These are phyloP conservation scores for Moniliella sp. DNA, from an alignment of 1,284 basidiomycete genomes.

Conservation along the genomic window DNA sequence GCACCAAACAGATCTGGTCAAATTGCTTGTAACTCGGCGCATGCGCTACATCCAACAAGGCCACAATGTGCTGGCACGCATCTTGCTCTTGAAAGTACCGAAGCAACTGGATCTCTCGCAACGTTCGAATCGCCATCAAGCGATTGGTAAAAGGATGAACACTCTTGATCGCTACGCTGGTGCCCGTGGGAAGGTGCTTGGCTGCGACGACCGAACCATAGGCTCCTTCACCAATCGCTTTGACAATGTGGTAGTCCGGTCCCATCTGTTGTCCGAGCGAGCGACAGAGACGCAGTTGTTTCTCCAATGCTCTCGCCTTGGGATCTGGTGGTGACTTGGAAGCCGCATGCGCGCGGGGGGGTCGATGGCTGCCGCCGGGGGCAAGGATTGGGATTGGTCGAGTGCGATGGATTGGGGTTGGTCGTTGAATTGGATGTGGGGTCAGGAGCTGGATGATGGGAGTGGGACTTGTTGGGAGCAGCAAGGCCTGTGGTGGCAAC, in stretches of 20 bases:
- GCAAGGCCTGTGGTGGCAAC: too few relatives aligned
- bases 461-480: too few relatives aligned
- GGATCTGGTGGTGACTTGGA: too few relatives aligned
- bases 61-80: slow-evolving; percentile 10
- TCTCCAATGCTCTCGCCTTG: too few relatives aligned
- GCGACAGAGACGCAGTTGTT: too few relatives aligned
- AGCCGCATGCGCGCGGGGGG: too few relatives aligned
- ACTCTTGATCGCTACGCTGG: slow-evolving; percentile 37
- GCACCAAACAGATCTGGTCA: slow-evolving; percentile 31
- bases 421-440: too few relatives aligned
- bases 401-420: too few relatives aligned
- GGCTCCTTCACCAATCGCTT: slow-evolving; percentile 37
- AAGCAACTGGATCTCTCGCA: slow-evolving; percentile 8
- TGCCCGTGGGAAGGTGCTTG: slow-evolving; percentile 32
- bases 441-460: too few relatives aligned
- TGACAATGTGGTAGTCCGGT: slow-evolving; percentile 27
- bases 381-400: too few relatives aligned
- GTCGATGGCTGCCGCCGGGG: too few relatives aligned
- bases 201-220: slow-evolving; percentile 36
- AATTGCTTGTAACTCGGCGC: slow-evolving; percentile 8
- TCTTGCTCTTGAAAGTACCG: slow-evolving; percentile 5
- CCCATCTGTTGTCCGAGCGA: too few relatives aligned
- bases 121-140: slow-evolving; percentile 12
- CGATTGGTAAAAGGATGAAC: slow-evolving; percentile 31
- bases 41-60: slow-evolving; percentile 14